These are phyloP conservation scores for Phytopythium cucurbitacearum DNA, from an alignment of 352 stramenopile species.

Conservation along the genomic window DNA sequence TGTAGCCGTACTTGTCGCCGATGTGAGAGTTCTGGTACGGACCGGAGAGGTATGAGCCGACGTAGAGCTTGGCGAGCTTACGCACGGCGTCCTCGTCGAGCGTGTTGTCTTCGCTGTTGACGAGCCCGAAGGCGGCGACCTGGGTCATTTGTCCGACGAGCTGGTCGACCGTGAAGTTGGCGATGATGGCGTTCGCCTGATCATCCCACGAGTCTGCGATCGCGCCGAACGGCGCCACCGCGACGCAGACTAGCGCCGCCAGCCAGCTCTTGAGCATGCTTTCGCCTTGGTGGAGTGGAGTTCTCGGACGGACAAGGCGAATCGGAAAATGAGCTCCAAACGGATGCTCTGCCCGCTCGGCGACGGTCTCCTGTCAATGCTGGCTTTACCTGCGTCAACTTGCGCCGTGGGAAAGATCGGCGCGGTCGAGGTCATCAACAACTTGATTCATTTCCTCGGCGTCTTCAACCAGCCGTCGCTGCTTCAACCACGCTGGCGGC, in stretches of 20 bases:
- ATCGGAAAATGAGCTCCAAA: constrained; percentile 14
- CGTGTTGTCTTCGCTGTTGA: constrained; percentile 40
- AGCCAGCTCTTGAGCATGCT: constrained; percentile 19
- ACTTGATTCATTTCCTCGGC: too few species aligned
- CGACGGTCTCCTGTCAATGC: too few species aligned
- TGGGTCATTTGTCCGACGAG: constrained; percentile 87
- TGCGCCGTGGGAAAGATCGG: too few species aligned
- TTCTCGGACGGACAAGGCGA: constrained; percentile 9
- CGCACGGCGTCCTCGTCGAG: constrained; percentile 51
- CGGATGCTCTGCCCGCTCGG: too few species aligned
- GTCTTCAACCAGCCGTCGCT: too few species aligned
- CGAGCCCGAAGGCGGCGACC: constrained; percentile 66
- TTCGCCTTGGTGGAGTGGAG: constrained; percentile 5
- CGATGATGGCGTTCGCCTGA: constrained; percentile 18
- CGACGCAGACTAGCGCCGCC: constrained; percentile 12
- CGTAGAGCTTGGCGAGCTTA: constrained; percentile 56
- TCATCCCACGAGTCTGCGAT: constrained; percentile 16
- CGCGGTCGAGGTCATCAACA: too few species aligned
- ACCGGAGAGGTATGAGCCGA: constrained; percentile 87
- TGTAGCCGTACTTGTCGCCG: constrained; percentile 40
- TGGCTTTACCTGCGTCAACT: too few species aligned
- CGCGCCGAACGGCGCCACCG: constrained; percentile 9
- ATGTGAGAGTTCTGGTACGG: constrained; percentile 22
- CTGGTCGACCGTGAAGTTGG: constrained; percentile 17
- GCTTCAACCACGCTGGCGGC: too few species aligned